Percentiles rank a stretch among this genome's conserved stretches.
phyloP scores from a whole-genome alignment of 2,329 filamentous ascomycete species.

The Aureobasidium namibiae region DNA sequence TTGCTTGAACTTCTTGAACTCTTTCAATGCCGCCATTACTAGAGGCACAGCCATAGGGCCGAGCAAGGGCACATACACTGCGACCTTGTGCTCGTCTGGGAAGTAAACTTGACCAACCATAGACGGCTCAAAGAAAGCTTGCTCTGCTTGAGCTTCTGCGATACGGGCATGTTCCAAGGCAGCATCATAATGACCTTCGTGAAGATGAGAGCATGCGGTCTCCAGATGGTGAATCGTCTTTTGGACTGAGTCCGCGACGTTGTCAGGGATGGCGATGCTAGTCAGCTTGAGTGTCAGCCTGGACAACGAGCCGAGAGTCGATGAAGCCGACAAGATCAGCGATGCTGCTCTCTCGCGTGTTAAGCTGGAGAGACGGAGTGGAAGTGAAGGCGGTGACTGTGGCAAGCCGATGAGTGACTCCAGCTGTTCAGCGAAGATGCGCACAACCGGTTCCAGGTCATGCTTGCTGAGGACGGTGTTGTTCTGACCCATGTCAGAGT shows the following conservation, averaged over 20 bases:
- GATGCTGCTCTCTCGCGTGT: conserved; percentile 79
- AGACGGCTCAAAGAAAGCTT: conserved; percentile 95
- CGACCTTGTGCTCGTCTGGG: conserved; percentile 95
- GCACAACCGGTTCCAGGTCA: conserved; percentile 67
- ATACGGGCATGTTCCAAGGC: conserved; percentile 74
- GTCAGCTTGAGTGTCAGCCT: conserved; percentile 75
- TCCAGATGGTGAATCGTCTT: conserved; percentile 71
- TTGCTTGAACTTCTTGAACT: conserved; percentile 44
- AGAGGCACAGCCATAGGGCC: conserved; percentile 88
- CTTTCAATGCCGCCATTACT: conserved; percentile 73
- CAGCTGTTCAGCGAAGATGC: conserved; percentile 85
- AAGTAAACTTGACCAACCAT: conserved; percentile 99
- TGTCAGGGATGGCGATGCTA: conserved; percentile 82
- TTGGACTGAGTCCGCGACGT: conserved; percentile 77
- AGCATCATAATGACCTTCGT: conserved; percentile 49
- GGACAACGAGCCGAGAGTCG: conserved; percentile 85
- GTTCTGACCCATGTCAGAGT: conserved; percentile 28
- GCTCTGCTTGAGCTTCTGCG: conserved; percentile 82
- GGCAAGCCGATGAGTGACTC: conserved; percentile 81
- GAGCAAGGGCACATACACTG: conserved; percentile 85
- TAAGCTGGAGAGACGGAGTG: conserved; percentile 75
- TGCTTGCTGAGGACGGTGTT: conserved; percentile 49
- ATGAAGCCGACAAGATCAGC: conserved; percentile 79
- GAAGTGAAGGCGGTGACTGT: conserved; percentile 66
- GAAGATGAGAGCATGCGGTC: conserved; percentile 64